Evolutionary conservation across 2,329 filamentous ascomycete genomes (phyloP).

Genomic region (Elsinoe necatrix): DNA sequence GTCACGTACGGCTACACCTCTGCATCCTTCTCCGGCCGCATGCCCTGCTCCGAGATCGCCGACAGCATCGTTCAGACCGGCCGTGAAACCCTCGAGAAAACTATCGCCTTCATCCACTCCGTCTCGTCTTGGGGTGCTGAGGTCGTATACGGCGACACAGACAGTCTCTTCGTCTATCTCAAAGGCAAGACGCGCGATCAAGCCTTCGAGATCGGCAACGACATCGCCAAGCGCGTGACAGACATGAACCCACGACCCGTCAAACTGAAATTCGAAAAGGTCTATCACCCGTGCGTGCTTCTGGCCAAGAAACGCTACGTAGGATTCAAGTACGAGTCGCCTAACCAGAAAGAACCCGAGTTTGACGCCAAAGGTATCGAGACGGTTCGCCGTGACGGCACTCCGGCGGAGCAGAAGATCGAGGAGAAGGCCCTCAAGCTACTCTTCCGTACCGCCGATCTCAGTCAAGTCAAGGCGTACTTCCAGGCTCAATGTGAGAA

Average conservation of each 20-base stretch:
- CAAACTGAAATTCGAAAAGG: constrained; percentile 97
- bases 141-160: constrained; percentile 96
- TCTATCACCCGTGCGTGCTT: constrained; percentile 90
- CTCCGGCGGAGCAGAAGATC: constrained; percentile 91
- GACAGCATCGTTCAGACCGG: constrained; percentile 97
- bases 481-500: constrained; percentile 86
- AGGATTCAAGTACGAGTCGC: constrained; percentile 88
- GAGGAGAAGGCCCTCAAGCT: constrained; percentile 80
- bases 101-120: constrained; percentile 86
- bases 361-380: constrained; percentile 99
- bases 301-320: constrained; percentile 97
- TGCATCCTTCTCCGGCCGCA: constrained; percentile 89
- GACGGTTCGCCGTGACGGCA: constrained; percentile 90
- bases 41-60: constrained; percentile 96
- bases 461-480: constrained; percentile 80
- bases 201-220: constrained; percentile 85
- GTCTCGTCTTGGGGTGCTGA: constrained; percentile 84
- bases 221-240: constrained; percentile 82
- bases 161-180: constrained; percentile 85
- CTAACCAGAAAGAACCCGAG: constrained; percentile 66
- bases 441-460: constrained; percentile 80
- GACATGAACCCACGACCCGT: constrained; percentile 82
- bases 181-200: constrained; percentile 79
- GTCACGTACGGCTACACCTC: constrained; percentile 98
- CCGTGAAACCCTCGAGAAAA: constrained; percentile 86